These are phyloP conservation scores for Pichia inconspicua DNA, from an alignment of 1,139 yeast genomes.

Conservation along the genomic window DNA sequence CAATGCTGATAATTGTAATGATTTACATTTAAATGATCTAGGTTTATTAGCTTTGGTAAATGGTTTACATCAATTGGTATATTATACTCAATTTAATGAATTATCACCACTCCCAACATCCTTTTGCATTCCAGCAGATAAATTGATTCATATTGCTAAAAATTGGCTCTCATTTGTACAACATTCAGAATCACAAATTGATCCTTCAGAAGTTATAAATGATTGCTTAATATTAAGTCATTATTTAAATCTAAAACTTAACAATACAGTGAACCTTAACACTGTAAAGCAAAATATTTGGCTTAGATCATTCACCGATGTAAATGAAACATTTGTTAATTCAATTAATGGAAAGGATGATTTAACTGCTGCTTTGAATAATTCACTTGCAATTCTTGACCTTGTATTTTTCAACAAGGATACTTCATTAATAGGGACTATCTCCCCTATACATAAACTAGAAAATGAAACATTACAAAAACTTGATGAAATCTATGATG, in stretches of 20 bases:
- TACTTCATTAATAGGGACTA: conserved; percentile 15
- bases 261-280: conserved; percentile 23
- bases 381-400: conserved; percentile 25
- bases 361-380: conserved; percentile 11
- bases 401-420: conserved; percentile 23
- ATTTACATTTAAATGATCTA: conserved; percentile 30
- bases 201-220: conserved; percentile 22
- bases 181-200: conserved; percentile 23
- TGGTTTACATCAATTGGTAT: conserved; percentile 31
- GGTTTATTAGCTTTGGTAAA: conserved; percentile 34
- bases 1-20: conserved; percentile 3
- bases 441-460: conserved; percentile 12
- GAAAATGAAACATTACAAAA: conserved; percentile 13
- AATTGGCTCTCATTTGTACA: conserved; percentile 27
- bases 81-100: conserved; percentile 19
- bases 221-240: conserved; percentile 27
- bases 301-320: conserved; percentile 27
- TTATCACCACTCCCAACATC: background rate
- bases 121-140: background rate
- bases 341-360: background rate
- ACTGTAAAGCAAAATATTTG: conserved; percentile 30
- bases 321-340: conserved; percentile 23
- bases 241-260: conserved; percentile 26
- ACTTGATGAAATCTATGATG: conserved; percentile 10
- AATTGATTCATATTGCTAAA: conserved; percentile 19